phyloP scores from a whole-genome alignment of 2,329 filamentous ascomycete genomes.

The Colletotrichum plurivorum region DNA sequence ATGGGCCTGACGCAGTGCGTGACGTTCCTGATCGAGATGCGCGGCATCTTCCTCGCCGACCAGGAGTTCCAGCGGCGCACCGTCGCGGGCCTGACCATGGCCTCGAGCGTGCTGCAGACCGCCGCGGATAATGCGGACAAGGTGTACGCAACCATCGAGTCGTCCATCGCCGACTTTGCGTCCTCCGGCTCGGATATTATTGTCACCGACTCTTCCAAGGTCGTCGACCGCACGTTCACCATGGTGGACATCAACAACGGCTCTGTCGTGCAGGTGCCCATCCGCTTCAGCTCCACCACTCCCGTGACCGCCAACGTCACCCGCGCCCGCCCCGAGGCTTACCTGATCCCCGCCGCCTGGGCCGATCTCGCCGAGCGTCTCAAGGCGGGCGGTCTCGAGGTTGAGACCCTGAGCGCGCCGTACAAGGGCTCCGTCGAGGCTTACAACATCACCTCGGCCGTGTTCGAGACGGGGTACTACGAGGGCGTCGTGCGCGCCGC shows the following conservation, averaged over 20 bases:
- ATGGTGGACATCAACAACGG: constrained; percentile 48
- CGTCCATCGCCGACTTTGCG: constrained; percentile 47
- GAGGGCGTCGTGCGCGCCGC: constrained; percentile 47
- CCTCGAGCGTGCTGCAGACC: constrained; percentile 47
- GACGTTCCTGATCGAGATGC: constrained; percentile 49
- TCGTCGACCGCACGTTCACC: constrained; percentile 42
- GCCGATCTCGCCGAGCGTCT: constrained; percentile 47
- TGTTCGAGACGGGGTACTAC: constrained; percentile 45
- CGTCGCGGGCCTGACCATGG: constrained; percentile 47
- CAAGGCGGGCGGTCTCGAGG: constrained; percentile 44
- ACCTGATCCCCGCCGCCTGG: constrained; percentile 49
- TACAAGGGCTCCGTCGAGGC: constrained; percentile 49
- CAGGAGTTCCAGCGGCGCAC: constrained; percentile 51
- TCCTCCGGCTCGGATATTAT: constrained; percentile 45
- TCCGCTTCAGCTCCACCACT: constrained; percentile 48
- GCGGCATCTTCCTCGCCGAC: constrained; percentile 49
- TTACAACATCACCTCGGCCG: constrained; percentile 44
- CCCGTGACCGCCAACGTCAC: constrained; percentile 47
- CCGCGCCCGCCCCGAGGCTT: constrained; percentile 47
- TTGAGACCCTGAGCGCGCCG: constrained; percentile 43
- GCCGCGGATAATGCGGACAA: constrained; percentile 49
- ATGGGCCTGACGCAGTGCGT: constrained; percentile 49
- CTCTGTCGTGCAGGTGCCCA: constrained; percentile 46
- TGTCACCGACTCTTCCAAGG: constrained; percentile 46
- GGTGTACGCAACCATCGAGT: constrained; percentile 47